Evolutionary conservation across 2,329 filamentous ascomycete species (phyloP).

Genomic region (Albifimbria verrucaria): DNA sequence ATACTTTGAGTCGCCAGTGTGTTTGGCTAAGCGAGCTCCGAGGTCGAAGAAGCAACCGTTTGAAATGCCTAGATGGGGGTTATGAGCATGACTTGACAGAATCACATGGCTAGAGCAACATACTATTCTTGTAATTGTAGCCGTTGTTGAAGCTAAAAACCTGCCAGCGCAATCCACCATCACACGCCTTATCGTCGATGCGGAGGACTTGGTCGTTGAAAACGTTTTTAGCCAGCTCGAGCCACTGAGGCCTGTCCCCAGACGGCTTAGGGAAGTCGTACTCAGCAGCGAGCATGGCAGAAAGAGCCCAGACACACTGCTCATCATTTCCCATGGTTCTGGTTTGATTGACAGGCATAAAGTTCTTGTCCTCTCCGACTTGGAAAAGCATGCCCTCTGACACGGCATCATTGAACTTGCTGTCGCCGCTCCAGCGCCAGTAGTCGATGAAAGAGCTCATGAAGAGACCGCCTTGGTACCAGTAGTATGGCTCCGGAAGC

Average conservation of each 20-base stretch:
- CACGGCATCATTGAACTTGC: conserved; percentile 53
- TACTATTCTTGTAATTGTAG: conserved; percentile 70
- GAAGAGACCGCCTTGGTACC: conserved; percentile 60
- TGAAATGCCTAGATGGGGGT: conserved; percentile 38
- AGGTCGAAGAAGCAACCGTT: conserved; percentile 64
- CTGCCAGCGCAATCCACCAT: conserved; percentile 75
- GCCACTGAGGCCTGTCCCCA: conserved; percentile 60
- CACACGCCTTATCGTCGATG: conserved; percentile 43
- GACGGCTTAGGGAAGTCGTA: conserved; percentile 64
- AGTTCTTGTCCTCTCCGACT: conserved; percentile 49
- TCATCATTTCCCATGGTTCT: conserved; percentile 60
- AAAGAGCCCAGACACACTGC: conserved; percentile 73
- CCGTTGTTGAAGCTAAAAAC: conserved; percentile 69
- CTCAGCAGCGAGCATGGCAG: conserved; percentile 70
- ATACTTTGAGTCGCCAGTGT: conserved; percentile 65
- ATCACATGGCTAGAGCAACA: conserved; percentile 3
- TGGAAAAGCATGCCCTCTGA: conserved; percentile 54
- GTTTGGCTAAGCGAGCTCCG: conserved; percentile 67
- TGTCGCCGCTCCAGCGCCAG: conserved; percentile 61
- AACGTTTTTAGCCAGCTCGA: conserved; percentile 67
- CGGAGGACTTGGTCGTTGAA: conserved; percentile 37
- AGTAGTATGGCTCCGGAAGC: conserved; percentile 46
- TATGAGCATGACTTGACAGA: background rate
- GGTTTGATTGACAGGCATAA: conserved; percentile 57
- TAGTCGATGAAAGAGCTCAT: conserved; percentile 60